phyloP scores from a whole-genome alignment of 176 grass and related monocot species.

The Poa pratensis region DNA sequence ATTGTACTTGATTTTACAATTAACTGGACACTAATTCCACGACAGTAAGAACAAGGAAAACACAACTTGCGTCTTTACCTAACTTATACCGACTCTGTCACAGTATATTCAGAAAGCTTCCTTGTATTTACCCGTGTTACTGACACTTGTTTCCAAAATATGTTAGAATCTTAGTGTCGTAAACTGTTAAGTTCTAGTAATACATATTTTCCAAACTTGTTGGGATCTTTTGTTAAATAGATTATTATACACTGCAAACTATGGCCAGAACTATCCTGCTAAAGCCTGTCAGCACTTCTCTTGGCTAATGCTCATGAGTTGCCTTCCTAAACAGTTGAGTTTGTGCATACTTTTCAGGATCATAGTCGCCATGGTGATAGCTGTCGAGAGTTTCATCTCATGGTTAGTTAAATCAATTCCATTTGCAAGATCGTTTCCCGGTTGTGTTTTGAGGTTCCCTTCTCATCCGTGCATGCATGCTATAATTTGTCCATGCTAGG shows the following conservation, averaged over 20 bases:
- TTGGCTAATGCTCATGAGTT: not conserved
- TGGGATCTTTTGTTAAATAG: not conserved
- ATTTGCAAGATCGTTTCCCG: not conserved
- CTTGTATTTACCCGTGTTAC: not conserved
- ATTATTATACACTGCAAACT: not conserved
- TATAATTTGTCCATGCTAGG: slow-evolving; percentile 39
- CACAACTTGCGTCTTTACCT: not conserved
- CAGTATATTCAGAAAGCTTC: not conserved
- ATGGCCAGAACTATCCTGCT: not conserved
- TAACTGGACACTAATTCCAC: not conserved
- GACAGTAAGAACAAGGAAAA: not conserved
- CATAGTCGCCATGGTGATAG: slow-evolving; percentile 63
- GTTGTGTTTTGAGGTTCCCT: not conserved
- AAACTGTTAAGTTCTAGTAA: not conserved
- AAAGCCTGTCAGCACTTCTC: no score
- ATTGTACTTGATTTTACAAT: not conserved
- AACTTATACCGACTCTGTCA: not conserved
- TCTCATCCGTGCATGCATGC: not conserved
- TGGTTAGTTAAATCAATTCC: slow-evolving; percentile 50
- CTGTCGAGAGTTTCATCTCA: slow-evolving; percentile 60
- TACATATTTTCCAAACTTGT: not conserved
- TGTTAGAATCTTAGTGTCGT: not conserved
- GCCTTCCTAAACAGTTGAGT: slow-evolving; percentile 20
- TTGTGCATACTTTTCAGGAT: slow-evolving; percentile 49
- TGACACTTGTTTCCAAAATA: not conserved